A percentile compares a stretch with the other conserved stretches of the same genome.
These are phyloP conservation scores for Starmerella floris DNA, from an alignment of 805 yeast species.

Conservation along the genomic window DNA sequence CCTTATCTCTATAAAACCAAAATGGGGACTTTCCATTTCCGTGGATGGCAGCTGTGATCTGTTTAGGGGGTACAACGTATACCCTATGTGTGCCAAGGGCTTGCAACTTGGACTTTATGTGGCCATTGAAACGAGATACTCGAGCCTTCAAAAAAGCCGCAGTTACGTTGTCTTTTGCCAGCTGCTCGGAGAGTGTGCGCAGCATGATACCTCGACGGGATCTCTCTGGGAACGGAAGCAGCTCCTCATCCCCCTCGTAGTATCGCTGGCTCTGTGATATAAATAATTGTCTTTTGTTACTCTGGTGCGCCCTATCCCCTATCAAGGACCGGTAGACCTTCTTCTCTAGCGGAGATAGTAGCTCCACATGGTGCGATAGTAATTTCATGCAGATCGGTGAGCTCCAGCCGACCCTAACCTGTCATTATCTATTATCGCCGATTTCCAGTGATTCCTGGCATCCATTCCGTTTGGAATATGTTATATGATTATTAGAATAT, in stretches of 20 bases:
- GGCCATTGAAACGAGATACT: neutral
- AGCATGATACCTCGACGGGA: constrained; percentile 16
- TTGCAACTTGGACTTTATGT: constrained; percentile 13
- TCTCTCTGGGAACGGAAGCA: constrained; percentile 20
- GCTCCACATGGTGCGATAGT: constrained; percentile 9
- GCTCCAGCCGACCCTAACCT: too few species aligned
- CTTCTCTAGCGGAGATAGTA: constrained; percentile 11
- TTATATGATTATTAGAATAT: too few species aligned
- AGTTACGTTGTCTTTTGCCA: neutral
- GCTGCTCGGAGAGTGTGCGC: constrained; percentile 5
- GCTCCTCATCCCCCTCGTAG: constrained; percentile 16
- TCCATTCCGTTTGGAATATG: too few species aligned
- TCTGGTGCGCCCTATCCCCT: neutral
- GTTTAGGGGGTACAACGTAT: constrained; percentile 7
- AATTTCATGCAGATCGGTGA: constrained; percentile 14
- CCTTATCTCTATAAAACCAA: constrained; percentile 7
- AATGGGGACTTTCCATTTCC: constrained; percentile 12
- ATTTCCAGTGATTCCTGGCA: too few species aligned
- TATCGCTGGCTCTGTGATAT: constrained; percentile 10
- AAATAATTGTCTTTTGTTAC: constrained; percentile 3
- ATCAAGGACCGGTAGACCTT: constrained; percentile 9
- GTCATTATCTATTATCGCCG: too few species aligned
- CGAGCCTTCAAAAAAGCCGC: constrained; percentile 7
- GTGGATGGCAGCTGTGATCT: constrained; percentile 11
- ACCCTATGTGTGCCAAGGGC: constrained; percentile 4